Conservation (phyloP, 805 yeast species). For the Starmerella bombi region DNA sequence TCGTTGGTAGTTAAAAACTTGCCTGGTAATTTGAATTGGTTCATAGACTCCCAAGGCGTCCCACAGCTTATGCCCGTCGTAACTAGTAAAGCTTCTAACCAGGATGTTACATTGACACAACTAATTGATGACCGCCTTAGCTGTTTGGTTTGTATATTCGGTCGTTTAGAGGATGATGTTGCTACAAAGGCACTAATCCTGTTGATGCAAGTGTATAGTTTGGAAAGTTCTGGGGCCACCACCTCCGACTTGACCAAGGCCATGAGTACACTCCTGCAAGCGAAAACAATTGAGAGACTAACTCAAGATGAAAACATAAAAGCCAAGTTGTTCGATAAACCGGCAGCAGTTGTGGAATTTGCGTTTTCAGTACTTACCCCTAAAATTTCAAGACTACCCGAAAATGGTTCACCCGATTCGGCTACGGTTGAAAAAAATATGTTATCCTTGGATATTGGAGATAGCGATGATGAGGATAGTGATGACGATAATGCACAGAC, state of each 20-base stretch:
- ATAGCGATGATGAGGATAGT: constrained; percentile 11
- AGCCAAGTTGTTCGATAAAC: constrained; percentile 41
- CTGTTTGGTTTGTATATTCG: constrained; percentile 34
- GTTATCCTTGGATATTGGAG: not conserved
- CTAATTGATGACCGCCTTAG: constrained; percentile 35
- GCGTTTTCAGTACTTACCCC: constrained; percentile 32
- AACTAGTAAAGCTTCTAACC: not conserved
- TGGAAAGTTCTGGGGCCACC: constrained; percentile 35
- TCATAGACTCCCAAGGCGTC: not conserved
- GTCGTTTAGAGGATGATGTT: constrained; percentile 37
- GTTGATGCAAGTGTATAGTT: constrained; percentile 37
- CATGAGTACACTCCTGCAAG: constrained; percentile 29
- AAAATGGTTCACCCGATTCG: not conserved
- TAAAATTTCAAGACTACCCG: not conserved
- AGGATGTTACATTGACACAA: not conserved
- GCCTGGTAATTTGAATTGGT: constrained; percentile 8
- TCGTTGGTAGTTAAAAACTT: constrained; percentile 1
- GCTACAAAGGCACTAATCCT: constrained; percentile 36
- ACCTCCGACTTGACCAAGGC: constrained; percentile 20
- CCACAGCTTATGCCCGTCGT: constrained; percentile 7
- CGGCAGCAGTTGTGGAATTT: constrained; percentile 43
- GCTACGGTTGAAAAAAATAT: constrained; percentile 23
- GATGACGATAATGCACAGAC: constrained; percentile 19
- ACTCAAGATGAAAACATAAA: constrained; percentile 30
- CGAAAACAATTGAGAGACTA: constrained; percentile 13